Evolutionary conservation across 805 yeast species (phyloP).

Genomic region (Myxozyma nipponensis): DNA sequence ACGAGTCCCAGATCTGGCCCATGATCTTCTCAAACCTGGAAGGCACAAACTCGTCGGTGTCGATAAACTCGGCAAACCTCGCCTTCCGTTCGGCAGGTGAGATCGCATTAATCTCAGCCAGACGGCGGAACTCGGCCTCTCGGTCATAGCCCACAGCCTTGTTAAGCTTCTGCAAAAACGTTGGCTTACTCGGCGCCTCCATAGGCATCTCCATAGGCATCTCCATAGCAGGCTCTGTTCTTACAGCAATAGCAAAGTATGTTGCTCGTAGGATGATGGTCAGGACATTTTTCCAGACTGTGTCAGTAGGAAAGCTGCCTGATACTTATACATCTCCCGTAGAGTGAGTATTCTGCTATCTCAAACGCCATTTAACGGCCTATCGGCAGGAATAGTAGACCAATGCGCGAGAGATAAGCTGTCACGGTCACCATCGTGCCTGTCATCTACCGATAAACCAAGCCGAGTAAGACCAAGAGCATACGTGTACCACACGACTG

Average conservation of each 20-base stretch:
- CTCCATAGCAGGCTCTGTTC: background rate
- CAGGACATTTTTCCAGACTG: background rate
- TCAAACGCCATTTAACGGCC: too few species aligned
- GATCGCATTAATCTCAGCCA: background rate
- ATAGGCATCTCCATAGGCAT: slow-evolving; percentile 8
- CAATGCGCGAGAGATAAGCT: too few species aligned
- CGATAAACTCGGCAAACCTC: slow-evolving; percentile 3
- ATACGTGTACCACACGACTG: too few species aligned
- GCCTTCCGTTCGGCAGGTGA: slow-evolving; percentile 2
- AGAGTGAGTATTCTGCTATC: too few species aligned
- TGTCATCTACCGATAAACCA: too few species aligned
- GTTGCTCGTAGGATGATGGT: background rate
- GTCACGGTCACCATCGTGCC: too few species aligned
- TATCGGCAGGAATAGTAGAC: too few species aligned
- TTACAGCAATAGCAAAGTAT: background rate
- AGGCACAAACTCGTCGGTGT: background rate
- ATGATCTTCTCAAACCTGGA: background rate
- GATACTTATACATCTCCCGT: slow-evolving; percentile 25
- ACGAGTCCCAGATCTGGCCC: slow-evolving; percentile 28
- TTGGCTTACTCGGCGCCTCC: too few species aligned
- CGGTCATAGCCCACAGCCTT: slow-evolving; percentile 8
- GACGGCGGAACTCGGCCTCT: slow-evolving; percentile 5
- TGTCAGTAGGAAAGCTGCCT: background rate
- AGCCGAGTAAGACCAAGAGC: too few species aligned
- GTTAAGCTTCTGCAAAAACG: background rate